These are phyloP conservation scores for Exophiala sp. DNA, from an alignment of 2,329 filamentous ascomycete genomes.

Conservation along the genomic window DNA sequence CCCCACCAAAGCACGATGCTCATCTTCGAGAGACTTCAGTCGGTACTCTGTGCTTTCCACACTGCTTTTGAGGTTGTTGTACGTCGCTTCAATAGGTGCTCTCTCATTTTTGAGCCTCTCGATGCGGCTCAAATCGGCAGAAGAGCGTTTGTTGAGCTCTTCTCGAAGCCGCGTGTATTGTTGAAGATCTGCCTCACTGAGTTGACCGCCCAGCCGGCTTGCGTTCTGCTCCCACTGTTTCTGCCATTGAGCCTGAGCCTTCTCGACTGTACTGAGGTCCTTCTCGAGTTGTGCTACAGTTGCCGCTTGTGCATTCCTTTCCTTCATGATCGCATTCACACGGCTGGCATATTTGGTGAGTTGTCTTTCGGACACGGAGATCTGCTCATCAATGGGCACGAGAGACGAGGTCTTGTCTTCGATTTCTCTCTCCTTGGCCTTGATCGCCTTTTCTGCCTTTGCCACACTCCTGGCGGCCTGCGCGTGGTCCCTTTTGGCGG, in stretches of 20 bases:
- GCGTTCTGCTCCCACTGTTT: conserved; percentile 77
- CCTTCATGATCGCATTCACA: conserved; percentile 65
- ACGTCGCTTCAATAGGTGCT: conserved; percentile 85
- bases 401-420: conserved; percentile 80
- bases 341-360: conserved; percentile 62
- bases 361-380: conserved; percentile 68
- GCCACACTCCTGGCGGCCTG: conserved; percentile 68
- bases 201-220: conserved; percentile 76
- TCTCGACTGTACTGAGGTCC: conserved; percentile 76
- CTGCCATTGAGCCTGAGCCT: conserved; percentile 81
- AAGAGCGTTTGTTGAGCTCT: conserved; percentile 76
- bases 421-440: conserved; percentile 75
- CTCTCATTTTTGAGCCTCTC: conserved; percentile 82
- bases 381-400: conserved; percentile 87
- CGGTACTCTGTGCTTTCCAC: conserved; percentile 72
- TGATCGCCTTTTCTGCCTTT: conserved; percentile 80
- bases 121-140: conserved; percentile 72
- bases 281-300: conserved; percentile 70
- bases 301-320: conserved; percentile 65
- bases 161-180: conserved; percentile 81
- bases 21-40: conserved; percentile 65
- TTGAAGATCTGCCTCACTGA: conserved; percentile 78
- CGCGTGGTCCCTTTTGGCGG: conserved; percentile 75
- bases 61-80: conserved; percentile 81
- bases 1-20: conserved; percentile 63